Evolutionary conservation across 345 rosid genomes (phyloP), one percentile per base, ranked within the genome.

Genomic region (Pistacia atlantica): DNA sequence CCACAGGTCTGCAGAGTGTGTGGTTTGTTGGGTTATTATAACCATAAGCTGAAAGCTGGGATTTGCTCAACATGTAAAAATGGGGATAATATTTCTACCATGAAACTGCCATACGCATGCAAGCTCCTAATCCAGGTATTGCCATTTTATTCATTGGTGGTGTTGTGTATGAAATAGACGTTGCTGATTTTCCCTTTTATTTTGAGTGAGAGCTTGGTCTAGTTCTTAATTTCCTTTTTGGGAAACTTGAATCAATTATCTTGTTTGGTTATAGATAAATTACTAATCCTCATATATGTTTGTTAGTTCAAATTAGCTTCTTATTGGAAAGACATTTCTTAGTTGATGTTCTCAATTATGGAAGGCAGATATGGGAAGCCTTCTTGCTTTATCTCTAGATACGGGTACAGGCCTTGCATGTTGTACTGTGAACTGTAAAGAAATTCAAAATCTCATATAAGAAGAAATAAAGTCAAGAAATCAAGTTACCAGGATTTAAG

Each of bases 61-160:
- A 77, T 89, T 58, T 95, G 99, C 83, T 81, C 98, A 55, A 82
- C 88, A 4, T 93, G 99, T 84, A 91, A 89, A 85, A 90, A 79
- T 38, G 99, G 99, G 12, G 91, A 90, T 60, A 86, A 90, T 63
- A 84, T 95, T 77, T 88, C 98, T 28, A 92, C 91, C 8, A 86
- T 92, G 96, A 92, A 90, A 77, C 86, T 95, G 33, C 97, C 99
- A 5, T 93, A 93, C 68, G 98, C 99, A 1, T 90, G 98, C 98
- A 95, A 93, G 88, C 99, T 95, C 78, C 83, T 95, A 65, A 75
- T 92, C 66, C 99, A 93, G 98, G 96, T 95, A 79, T 59, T 22
- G 33, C 14, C 13, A 18, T 35, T 37, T 5, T 28, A 13, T 60
- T 25, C 11, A 4, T 69, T 63, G 8, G 11, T 48, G 14, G 33